Evolutionary conservation across 2,329 filamentous ascomycete genomes (phyloP), one percentile per base, ranked within the genome.

Genomic region (Purpureocillium takamizusanense): DNA sequence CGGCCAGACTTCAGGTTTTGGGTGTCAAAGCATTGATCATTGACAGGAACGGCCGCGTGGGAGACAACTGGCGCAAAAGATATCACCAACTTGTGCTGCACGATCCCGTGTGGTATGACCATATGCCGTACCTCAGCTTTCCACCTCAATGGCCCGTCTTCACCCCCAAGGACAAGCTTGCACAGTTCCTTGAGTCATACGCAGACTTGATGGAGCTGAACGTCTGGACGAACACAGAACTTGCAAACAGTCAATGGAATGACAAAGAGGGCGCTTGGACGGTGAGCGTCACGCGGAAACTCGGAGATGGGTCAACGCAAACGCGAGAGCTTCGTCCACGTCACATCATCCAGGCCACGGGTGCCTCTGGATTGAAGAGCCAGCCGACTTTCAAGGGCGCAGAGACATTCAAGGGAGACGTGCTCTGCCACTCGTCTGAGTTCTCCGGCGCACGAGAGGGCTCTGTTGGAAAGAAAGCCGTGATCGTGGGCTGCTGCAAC

Each of bases 121-220:
- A 78, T 49, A 61, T 83, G 62, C 76, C 81, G 0, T 85, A 82
- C 52, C 47, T 86, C 4, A 60, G 62, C 0, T 86, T 84, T 51
- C 81, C 81, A 0, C 51, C 67, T 0, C 69, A 70, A 37, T 86
- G 81, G 81, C 81, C 81, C 4, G 62, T 81, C 13, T 86, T 82
- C 54, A 83, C 79, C 0, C 78, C 80, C 5, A 85, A 84, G 51
- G 80, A 85, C 54, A 85, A 85, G 51, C 62, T 84, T 0, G 81
- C 68, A 2, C 76, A 83, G 32, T 86, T 76, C 59, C 78, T 85
- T 43, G 79, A 83, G 46, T 62, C 70, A 0, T 85, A 86, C 46
- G 80, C 72, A 1, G 69, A 63, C 5, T 56, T 76, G 0, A 63
- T 85, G n/a, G 81, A 86, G 47, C 66, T 86, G 31, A 81, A 84